Conservation (phyloP, 768 basidiomycete genomes). For the Xanthoconium stramineum region DNA sequence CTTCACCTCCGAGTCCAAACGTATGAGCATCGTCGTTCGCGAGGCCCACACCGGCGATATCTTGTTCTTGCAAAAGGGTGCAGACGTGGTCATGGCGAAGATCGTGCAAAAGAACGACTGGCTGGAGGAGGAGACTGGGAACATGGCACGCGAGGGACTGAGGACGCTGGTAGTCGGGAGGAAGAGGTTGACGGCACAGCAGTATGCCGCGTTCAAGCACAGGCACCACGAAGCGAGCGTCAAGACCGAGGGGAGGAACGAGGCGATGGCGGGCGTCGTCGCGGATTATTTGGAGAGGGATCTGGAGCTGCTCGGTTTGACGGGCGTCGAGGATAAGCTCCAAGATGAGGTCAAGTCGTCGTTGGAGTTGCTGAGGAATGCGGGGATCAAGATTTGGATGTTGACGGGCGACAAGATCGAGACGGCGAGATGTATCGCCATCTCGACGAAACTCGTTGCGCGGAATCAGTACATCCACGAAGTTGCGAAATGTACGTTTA, state of each 20-base stretch:
- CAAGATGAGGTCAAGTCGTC: conserved; percentile 97
- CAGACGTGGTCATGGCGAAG: conserved; percentile 95
- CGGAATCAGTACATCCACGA: conserved; percentile 98
- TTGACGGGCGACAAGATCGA: conserved; percentile 99
- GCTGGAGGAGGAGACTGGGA: conserved; percentile 97
- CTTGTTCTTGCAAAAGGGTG: conserved; percentile 92
- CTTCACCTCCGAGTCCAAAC: conserved; percentile 97
- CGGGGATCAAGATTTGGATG: conserved; percentile 99
- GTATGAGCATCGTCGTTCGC: conserved; percentile 96
- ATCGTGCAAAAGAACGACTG: conserved; percentile 98
- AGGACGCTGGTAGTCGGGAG: conserved; percentile 91
- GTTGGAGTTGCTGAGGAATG: conserved; percentile 88
- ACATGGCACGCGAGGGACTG: conserved; percentile 96
- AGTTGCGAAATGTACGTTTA: conserved; percentile 74
- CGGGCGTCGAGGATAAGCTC: conserved; percentile 98
- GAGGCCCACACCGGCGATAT: conserved; percentile 75
- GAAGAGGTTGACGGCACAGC: conserved; percentile 65
- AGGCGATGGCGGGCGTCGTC: conserved; percentile 75
- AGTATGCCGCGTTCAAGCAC: conserved; percentile 71
- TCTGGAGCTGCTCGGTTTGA: conserved; percentile 87
- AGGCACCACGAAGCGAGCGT: conserved; percentile 78
- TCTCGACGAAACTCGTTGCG: conserved; percentile 93
- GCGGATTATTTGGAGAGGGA: conserved; percentile 80
- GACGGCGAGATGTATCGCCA: conserved; percentile 96
- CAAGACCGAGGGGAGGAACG: conserved; percentile 72